phyloP scores from a whole-genome alignment of 1,284 basidiomycete genomes.

The Moniliella sp. region DNA sequence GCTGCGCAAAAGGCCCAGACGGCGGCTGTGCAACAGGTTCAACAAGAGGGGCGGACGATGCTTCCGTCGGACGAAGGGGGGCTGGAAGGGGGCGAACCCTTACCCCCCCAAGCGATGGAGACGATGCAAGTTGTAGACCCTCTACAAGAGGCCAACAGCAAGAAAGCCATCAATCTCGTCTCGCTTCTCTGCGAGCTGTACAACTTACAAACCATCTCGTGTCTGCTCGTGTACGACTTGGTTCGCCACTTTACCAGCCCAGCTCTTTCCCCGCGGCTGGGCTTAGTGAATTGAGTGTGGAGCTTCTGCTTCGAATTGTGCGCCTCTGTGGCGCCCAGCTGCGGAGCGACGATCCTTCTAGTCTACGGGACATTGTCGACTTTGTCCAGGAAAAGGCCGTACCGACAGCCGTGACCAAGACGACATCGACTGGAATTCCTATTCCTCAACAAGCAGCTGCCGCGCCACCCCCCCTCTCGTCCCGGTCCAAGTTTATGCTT shows the following conservation, averaged over 20 bases:
- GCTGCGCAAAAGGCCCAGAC: neutral
- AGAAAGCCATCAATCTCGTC: conserved; percentile 71
- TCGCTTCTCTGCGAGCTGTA: conserved; percentile 75
- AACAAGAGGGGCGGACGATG: conserved; percentile 52
- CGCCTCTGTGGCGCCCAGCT: conserved; percentile 35
- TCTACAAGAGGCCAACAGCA: conserved; percentile 34
- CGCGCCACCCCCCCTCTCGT: conserved; percentile 6
- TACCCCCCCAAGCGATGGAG: too few species aligned
- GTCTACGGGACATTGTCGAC: conserved; percentile 20
- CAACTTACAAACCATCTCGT: conserved; percentile 80
- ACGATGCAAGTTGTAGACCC: neutral
- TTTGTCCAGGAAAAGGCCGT: conserved; percentile 9
- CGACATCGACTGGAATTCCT: neutral
- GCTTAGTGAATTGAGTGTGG: conserved; percentile 58
- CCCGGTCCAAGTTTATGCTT: conserved; percentile 27
- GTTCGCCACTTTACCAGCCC: conserved; percentile 40
- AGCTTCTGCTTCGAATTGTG: conserved; percentile 63
- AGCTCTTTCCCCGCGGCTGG: conserved; percentile 11
- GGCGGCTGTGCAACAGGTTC: conserved; percentile 39
- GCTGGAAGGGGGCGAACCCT: too few species aligned
- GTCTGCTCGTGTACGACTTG: conserved; percentile 67
- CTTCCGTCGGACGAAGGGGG: conserved; percentile 48
- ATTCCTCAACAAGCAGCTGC: neutral
- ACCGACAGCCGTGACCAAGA: neutral
- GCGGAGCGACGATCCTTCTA: conserved; percentile 16